These are phyloP conservation scores for Sphaerostilbella broomeana DNA, from an alignment of 2,329 filamentous ascomycete genomes.

Conservation along the genomic window DNA sequence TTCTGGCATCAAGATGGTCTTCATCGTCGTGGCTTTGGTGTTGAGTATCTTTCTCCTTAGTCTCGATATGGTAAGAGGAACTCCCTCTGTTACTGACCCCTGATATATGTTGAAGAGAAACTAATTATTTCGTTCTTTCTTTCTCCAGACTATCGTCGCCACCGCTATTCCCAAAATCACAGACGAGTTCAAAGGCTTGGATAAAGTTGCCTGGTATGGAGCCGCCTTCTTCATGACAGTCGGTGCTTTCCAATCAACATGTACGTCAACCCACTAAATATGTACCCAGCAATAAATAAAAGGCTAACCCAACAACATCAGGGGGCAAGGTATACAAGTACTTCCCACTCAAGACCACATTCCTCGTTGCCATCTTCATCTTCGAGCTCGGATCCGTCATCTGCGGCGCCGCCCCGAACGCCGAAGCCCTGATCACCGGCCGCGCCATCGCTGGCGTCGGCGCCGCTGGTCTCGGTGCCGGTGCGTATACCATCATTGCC, in stretches of 20 bases:
- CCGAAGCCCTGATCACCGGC: constrained; percentile 43
- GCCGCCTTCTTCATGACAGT: constrained; percentile 47
- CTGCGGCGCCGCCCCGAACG: constrained; percentile 40
- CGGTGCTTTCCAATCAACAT: constrained; percentile 38
- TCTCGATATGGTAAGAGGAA: constrained; percentile 41
- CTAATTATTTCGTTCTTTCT: too few species aligned
- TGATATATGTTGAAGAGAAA: too few species aligned
- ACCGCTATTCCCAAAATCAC: constrained; percentile 53
- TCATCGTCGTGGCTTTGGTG: constrained; percentile 41
- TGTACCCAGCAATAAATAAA: too few species aligned
- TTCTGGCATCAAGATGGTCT: constrained; percentile 30
- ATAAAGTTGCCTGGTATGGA: constrained; percentile 54
- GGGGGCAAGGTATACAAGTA: constrained; percentile 45
- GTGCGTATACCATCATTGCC: constrained; percentile 45
- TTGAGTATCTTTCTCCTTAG: constrained; percentile 44
- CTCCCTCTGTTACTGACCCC: too few species aligned
- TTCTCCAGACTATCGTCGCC: constrained; percentile 47
- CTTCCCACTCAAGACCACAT: constrained; percentile 45
- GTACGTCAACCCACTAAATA: constrained; percentile 19
- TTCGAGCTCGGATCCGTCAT: constrained; percentile 50
- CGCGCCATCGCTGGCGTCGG: constrained; percentile 40
- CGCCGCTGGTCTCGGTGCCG: constrained; percentile 42
- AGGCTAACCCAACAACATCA: constrained; percentile 24
- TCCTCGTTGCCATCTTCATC: constrained; percentile 40
- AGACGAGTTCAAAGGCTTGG: constrained; percentile 43